Conservation (phyloP, 2,329 filamentous ascomycete species). For the Colletotrichum tamarilloi region DNA sequence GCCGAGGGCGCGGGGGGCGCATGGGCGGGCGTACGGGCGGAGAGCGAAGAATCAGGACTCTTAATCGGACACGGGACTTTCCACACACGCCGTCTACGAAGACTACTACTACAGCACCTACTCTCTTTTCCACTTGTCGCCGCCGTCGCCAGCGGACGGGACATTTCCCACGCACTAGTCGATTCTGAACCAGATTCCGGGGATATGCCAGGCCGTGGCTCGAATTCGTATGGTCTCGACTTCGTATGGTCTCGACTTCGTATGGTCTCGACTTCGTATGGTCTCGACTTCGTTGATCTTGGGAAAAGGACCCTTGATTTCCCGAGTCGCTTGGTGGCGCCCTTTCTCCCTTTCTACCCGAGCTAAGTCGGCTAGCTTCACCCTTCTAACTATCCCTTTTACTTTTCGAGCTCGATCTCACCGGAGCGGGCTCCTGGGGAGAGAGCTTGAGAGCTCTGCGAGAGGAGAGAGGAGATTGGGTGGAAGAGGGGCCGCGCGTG, state of each 20-base stretch:
- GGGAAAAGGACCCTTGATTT: not conserved
- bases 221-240: not conserved
- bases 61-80: not conserved
- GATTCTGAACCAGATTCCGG: not conserved
- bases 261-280: not conserved
- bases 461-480: not conserved
- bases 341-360: not conserved
- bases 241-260: not conserved
- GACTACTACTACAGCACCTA: not conserved
- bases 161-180: not conserved
- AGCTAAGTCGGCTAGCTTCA: not conserved
- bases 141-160: not conserved
- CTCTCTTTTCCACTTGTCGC: not conserved
- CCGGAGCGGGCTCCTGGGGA: not conserved
- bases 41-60: not conserved
- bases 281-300: not conserved
- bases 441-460: not conserved
- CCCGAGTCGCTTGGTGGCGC: not conserved
- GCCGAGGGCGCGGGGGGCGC: no score
- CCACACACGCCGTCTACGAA: not conserved
- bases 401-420: not conserved
- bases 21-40: not conserved
- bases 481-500: not conserved
- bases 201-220: not conserved
- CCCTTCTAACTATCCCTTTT: not conserved